A percentile compares a stretch with the other conserved stretches of the same genome.
Conservation (phyloP, 768 basidiomycete genomes). For the Leccinum uliginosum region DNA sequence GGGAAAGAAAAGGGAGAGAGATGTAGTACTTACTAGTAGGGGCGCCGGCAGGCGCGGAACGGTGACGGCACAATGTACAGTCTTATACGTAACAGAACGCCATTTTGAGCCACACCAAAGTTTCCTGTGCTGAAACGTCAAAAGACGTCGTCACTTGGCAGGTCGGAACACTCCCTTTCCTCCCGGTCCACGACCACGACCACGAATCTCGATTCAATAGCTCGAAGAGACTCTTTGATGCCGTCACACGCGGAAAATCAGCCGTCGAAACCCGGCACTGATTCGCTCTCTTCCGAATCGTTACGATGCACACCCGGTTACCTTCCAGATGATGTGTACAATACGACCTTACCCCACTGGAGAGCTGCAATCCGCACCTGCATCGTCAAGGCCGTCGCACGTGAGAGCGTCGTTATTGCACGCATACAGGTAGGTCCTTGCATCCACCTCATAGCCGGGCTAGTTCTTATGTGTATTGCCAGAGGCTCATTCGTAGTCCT, state of each 20-base stretch:
- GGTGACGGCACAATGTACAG: no score
- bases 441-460: not conserved
- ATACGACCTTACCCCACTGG: conserved; percentile 61
- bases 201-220: not conserved
- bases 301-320: conserved; percentile 11
- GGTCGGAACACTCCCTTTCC: no score
- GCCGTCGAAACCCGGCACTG: not conserved
- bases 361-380: conserved; percentile 52
- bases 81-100: no score
- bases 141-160: no score
- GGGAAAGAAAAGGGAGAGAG: no score
- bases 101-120: no score
- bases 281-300: not conserved
- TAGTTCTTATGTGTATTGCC: not conserved
- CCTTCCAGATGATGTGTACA: conserved; percentile 52
- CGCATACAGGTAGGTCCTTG: conserved; percentile 57
- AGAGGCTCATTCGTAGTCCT: conserved; percentile 56
- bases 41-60: no score
- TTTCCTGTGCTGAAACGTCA: no score
- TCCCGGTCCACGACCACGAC: not conserved
- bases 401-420: conserved; percentile 60
- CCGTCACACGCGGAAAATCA: not conserved
- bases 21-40: no score
- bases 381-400: conserved; percentile 49
- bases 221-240: not conserved